Base-by-base conservation (phyloP, 2,329 filamentous ascomycete genomes). In the Parastagonospora nodorum region DNA sequence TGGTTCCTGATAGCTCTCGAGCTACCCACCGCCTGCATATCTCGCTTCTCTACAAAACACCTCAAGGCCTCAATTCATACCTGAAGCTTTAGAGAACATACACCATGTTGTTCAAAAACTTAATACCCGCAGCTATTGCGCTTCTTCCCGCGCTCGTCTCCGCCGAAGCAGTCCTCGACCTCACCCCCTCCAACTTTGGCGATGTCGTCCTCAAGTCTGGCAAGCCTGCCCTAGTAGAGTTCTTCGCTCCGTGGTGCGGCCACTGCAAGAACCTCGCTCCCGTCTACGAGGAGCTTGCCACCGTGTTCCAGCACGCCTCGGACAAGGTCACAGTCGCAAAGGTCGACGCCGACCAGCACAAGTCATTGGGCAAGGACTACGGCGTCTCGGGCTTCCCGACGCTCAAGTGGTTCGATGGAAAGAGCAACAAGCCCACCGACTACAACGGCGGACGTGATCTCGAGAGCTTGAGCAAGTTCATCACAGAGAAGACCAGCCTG, bases 251-350 rank as follows among this genome's bases (percentile, higher is more conserved):
- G 19, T 99, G 94, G 94, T 99, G 94, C 72, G 95, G 94, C 29
- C 94, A 99, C 83, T 99, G 94, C 90, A 97, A 97, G 84, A 96
- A 80, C 70, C 88, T 99, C 30, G 94, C 94, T 12, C 95, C 94
- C 42, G 81, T 95, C 52, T 99, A 95, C 77, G 94, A 99, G 75
- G 90, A 99, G 73, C 86, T 99, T 37, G 94, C 86, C 40, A 75
- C 81, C 42, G 79, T 81, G 36, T 96, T 92, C 75, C 86, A 88
- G 60, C 86, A 84, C 68, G 86, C 86, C 60, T 78, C 91, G 79
- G 81, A 87, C 72, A 87, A 88, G 69, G 85, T 99, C 48, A 87
- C 88, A 71, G 92, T 99, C 70, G 94, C 89, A 64, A 99, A 97
- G 79, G 92, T 99, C 63, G 92, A 99, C 72, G 94, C 93, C 51